These are phyloP conservation scores for Asparagopsis taxiformis DNA, from an alignment of 31 red algal genomes.

Conservation along the genomic window DNA sequence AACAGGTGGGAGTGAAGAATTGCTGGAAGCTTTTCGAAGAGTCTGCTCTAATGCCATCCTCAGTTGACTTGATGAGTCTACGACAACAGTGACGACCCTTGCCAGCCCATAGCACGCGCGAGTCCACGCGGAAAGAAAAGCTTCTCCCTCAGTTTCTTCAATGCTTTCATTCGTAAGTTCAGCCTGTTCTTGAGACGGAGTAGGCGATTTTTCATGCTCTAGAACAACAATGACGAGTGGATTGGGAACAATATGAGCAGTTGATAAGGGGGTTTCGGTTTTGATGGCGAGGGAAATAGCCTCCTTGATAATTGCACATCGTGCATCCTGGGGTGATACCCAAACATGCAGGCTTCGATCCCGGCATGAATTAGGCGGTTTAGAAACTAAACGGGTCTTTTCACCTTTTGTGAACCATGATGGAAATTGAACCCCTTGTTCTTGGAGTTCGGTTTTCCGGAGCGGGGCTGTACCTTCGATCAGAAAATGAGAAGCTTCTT, in stretches of 20 bases:
- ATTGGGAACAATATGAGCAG: too few relatives aligned
- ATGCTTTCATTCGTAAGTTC: neutral
- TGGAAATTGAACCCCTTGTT: neutral
- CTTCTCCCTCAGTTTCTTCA: neutral
- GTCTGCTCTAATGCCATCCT: neutral
- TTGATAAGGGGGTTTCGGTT: neutral
- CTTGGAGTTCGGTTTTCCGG: neutral
- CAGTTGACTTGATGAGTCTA: neutral
- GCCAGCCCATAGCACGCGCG: slow-evolving; percentile 9
- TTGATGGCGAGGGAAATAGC: neutral
- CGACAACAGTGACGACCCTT: slow-evolving; percentile 24
- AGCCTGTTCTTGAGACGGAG: too few relatives aligned
- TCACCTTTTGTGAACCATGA: too few relatives aligned
- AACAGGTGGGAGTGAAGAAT: neutral
- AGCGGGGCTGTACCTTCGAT: neutral
- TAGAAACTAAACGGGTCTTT: neutral
- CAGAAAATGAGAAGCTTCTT: neutral
- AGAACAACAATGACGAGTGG: neutral
- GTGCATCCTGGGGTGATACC: slow-evolving; percentile 21
- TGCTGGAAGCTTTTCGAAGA: neutral
- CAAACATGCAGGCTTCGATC: slow-evolving; percentile 3
- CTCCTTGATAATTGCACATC: slow-evolving; percentile 25
- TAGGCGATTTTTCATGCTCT: too few relatives aligned
- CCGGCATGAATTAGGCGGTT: neutral
- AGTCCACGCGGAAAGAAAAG: slow-evolving; percentile 10